Evolutionary conservation across 2,329 filamentous ascomycete genomes (phyloP).

Genomic region (Botryotinia convoluta): DNA sequence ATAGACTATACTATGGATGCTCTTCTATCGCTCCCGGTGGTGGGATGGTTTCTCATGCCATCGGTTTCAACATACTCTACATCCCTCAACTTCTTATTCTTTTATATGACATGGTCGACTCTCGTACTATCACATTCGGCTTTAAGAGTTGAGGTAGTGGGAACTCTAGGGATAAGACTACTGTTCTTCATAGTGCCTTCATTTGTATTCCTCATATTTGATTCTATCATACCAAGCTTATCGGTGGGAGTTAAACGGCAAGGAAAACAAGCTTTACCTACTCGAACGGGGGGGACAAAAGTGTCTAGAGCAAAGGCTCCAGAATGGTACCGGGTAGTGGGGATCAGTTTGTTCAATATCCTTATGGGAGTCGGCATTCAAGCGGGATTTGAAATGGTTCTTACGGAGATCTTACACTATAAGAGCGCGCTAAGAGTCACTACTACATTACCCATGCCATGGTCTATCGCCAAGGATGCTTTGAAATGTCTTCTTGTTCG

Average conservation of each 20-base stretch:
- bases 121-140: constrained; percentile 74
- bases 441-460: constrained; percentile 60
- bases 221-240: constrained; percentile 66
- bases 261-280: constrained; percentile 51
- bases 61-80: constrained; percentile 68
- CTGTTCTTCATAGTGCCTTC: constrained; percentile 74
- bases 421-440: constrained; percentile 57
- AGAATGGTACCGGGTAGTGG: constrained; percentile 49
- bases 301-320: constrained; percentile 42
- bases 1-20: constrained; percentile 52
- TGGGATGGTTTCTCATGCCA: constrained; percentile 64
- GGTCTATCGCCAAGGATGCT: constrained; percentile 56
- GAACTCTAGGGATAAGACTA: constrained; percentile 63
- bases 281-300: constrained; percentile 40
- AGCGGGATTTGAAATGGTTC: constrained; percentile 51
- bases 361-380: constrained; percentile 53
- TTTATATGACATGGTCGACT: constrained; percentile 72
- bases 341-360: constrained; percentile 55
- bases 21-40: constrained; percentile 68
- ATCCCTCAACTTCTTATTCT: constrained; percentile 81
- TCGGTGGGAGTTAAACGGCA: constrained; percentile 67
- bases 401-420: constrained; percentile 51
- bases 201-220: constrained; percentile 69
- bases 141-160: constrained; percentile 71
- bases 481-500: constrained; percentile 52